Evolutionary conservation across 139 green algal genomes (phyloP).

Genomic region (Chlorella sp.): DNA sequence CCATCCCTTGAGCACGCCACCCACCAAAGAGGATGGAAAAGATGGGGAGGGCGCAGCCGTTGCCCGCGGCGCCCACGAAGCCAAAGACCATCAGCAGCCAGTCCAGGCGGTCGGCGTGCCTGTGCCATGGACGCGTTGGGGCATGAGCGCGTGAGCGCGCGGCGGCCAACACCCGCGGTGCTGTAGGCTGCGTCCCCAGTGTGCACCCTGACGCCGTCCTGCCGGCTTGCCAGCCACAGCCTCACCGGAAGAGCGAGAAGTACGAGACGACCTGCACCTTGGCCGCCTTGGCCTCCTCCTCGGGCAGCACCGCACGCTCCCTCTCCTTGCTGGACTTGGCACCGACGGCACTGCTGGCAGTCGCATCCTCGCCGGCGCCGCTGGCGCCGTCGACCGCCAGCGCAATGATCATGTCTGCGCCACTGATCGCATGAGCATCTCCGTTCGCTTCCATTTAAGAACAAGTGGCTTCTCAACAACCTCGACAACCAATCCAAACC

Average conservation of each 20-base stretch:
- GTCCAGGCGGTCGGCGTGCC: slow-evolving; percentile 36
- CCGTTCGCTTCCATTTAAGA: too few species aligned
- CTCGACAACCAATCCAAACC: too few species aligned
- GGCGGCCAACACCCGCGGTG: too few species aligned
- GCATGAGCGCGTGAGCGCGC: neutral
- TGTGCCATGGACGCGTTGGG: too few species aligned
- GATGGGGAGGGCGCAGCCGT: slow-evolving; percentile 52
- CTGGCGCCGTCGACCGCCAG: neutral
- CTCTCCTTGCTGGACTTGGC: neutral
- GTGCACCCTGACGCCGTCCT: too few species aligned
- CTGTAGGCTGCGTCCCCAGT: too few species aligned
- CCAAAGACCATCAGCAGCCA: slow-evolving; percentile 31
- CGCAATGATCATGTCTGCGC: neutral
- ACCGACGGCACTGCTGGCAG: neutral
- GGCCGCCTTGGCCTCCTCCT: slow-evolving; percentile 3
- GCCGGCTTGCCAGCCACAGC: too few species aligned
- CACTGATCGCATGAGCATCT: too few species aligned
- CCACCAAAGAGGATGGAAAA: slow-evolving; percentile 70
- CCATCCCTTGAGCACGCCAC: neutral
- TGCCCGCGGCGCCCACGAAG: slow-evolving; percentile 26
- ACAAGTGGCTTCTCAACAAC: too few species aligned
- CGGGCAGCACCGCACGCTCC: slow-evolving; percentile 5
- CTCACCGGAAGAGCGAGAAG: slow-evolving; percentile 10
- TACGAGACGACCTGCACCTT: neutral
- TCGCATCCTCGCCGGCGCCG: neutral